phyloP scores from a whole-genome alignment of 305 asterid species.

The Fraxinus sp. region DNA sequence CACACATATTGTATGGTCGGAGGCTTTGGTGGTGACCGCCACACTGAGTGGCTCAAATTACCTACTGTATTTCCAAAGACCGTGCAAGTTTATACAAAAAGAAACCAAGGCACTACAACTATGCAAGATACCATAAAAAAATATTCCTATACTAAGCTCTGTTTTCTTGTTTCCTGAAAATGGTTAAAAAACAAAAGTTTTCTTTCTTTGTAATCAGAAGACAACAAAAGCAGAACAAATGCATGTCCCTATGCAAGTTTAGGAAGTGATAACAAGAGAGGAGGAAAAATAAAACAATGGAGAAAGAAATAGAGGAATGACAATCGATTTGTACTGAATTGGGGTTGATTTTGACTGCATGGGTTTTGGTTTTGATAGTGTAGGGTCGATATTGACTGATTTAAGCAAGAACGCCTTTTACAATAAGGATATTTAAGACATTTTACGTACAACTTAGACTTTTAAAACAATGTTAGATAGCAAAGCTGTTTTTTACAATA shows the following conservation, averaged over 20 bases:
- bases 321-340: not conserved
- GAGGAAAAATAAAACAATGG: not conserved
- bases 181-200: not conserved
- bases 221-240: conserved; percentile 1
- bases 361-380: not conserved
- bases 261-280: not conserved
- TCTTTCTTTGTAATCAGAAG: not conserved
- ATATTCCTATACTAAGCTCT: not conserved
- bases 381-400: not conserved
- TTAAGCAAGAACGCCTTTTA: not conserved
- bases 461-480: not conserved
- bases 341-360: not conserved
- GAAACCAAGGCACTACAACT: not conserved
- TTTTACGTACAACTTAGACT: not conserved
- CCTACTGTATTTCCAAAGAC: not conserved
- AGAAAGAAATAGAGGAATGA: not conserved
- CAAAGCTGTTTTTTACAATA: not conserved
- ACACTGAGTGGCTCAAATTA: not conserved
- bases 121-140: not conserved
- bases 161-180: not conserved
- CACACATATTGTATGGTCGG: not conserved
- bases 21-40: not conserved
- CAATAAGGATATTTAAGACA: not conserved
- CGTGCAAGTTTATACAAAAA: not conserved
- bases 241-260: not conserved